phyloP scores from a whole-genome alignment of 1,284 basidiomycete genomes.

The Rhodotorula sp. region DNA sequence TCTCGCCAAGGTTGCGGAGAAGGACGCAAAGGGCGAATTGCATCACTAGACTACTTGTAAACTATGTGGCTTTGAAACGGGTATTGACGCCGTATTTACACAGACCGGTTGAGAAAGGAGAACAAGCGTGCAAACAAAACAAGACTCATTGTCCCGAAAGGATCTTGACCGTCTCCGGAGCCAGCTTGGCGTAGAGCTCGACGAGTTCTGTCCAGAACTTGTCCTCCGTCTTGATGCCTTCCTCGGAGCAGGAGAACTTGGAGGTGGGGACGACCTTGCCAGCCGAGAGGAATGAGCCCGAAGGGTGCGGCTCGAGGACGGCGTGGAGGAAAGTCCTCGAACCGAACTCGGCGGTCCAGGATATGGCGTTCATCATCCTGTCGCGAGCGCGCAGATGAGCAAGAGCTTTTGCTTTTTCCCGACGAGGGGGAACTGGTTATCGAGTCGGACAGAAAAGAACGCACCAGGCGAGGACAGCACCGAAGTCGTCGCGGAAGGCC shows the following conservation, averaged over 20 bases:
- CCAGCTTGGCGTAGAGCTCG: constrained; percentile 19
- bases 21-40: constrained; percentile 51
- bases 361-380: not conserved
- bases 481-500: constrained; percentile 20
- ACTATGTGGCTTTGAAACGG: not conserved
- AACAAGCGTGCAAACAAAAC: no score
- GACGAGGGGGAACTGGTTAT: not conserved
- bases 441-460: not conserved
- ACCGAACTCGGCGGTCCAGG: constrained; percentile 7
- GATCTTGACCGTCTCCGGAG: not conserved
- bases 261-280: not conserved
- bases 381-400: no score
- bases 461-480: not conserved
- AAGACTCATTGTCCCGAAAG: not conserved
- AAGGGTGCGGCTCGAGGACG: constrained; percentile 1
- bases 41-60: constrained; percentile 26
- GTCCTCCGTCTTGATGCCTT: constrained; percentile 14
- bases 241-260: constrained; percentile 1
- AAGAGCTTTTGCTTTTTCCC: not conserved
- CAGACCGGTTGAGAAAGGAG: no score
- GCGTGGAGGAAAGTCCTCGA: constrained; percentile 21
- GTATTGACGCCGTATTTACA: no score
- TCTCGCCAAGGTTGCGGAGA: constrained; percentile 66
- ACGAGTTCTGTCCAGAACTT: constrained; percentile 29
- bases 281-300: not conserved